Evolutionary conservation across 2,329 filamentous ascomycete genomes (phyloP).

Genomic region (Fusarium luffae): DNA sequence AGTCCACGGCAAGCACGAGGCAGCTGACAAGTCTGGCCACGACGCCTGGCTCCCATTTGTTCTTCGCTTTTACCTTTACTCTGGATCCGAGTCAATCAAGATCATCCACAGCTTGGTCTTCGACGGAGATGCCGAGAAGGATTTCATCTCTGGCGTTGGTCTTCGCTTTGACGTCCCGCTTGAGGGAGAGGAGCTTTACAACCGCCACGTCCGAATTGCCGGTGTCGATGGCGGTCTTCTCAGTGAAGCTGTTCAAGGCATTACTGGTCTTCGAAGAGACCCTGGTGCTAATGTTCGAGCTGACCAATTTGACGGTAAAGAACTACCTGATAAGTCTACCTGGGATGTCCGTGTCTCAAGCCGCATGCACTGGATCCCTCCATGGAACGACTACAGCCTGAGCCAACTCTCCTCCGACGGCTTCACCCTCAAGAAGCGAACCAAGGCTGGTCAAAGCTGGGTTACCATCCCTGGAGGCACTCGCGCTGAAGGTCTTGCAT

Average conservation of each 20-base stretch:
- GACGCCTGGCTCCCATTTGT: slow-evolving; percentile 64
- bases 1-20: slow-evolving; percentile 53
- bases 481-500: slow-evolving; percentile 66
- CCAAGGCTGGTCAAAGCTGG: slow-evolving; percentile 67
- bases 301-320: slow-evolving; percentile 62
- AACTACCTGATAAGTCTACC: slow-evolving; percentile 56
- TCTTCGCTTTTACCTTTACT: slow-evolving; percentile 67
- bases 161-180: slow-evolving; percentile 67
- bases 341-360: slow-evolving; percentile 60
- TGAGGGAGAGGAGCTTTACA: slow-evolving; percentile 62
- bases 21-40: slow-evolving; percentile 45
- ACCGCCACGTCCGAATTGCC: slow-evolving; percentile 68
- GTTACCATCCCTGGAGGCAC: slow-evolving; percentile 67
- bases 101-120: slow-evolving; percentile 68
- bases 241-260: slow-evolving; percentile 67
- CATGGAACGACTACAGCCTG: slow-evolving; percentile 68
- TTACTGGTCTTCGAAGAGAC: slow-evolving; percentile 68
- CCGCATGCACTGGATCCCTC: slow-evolving; percentile 65
- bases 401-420: slow-evolving; percentile 69
- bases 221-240: slow-evolving; percentile 66
- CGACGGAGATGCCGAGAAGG: slow-evolving; percentile 59
- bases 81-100: slow-evolving; percentile 64
- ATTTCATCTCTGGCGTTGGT: slow-evolving; percentile 66
- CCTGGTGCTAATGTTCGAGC: slow-evolving; percentile 61
- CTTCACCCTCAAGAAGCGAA: slow-evolving; percentile 70